Evolutionary conservation across 2,329 filamentous ascomycete genomes (phyloP).

Genomic region (Colletotrichum noveboracense): DNA sequence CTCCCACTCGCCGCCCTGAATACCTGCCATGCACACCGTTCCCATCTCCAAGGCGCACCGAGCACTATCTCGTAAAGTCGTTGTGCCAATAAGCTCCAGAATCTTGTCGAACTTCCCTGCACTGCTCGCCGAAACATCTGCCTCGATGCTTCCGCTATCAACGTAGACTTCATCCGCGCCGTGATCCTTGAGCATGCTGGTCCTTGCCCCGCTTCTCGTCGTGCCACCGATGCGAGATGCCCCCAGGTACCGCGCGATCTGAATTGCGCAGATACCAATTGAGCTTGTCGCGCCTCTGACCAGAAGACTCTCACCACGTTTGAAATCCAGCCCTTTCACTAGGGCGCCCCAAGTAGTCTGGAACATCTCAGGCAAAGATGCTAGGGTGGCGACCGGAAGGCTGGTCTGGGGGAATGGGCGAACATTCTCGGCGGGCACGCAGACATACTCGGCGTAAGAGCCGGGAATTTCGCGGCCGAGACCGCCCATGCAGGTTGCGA

Average conservation of each 20-base stretch:
- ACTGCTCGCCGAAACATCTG: not conserved
- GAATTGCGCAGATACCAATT: not conserved
- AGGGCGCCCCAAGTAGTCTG: not conserved
- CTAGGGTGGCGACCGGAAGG: not conserved
- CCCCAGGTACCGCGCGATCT: not conserved
- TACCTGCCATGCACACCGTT: not conserved
- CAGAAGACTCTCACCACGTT: not conserved
- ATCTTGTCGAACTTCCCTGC: not conserved
- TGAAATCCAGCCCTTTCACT: not conserved
- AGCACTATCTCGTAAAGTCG: not conserved
- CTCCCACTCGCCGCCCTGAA: not conserved
- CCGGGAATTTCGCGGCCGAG: not conserved
- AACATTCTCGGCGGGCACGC: not conserved
- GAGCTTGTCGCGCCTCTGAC: not conserved
- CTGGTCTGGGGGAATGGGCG: not conserved
- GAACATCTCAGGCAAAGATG: not conserved
- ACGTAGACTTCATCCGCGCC: not conserved
- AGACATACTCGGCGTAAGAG: not conserved
- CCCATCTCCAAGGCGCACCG: not conserved
- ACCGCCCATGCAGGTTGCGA: not conserved
- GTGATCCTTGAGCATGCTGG: not conserved
- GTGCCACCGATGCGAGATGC: not conserved
- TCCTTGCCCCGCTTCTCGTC: not conserved
- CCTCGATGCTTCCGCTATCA: not conserved
- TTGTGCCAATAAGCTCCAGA: not conserved